Conservation (phyloP, 495 filamentous ascomycete genomes). For the Penicillium paradoxum region DNA sequence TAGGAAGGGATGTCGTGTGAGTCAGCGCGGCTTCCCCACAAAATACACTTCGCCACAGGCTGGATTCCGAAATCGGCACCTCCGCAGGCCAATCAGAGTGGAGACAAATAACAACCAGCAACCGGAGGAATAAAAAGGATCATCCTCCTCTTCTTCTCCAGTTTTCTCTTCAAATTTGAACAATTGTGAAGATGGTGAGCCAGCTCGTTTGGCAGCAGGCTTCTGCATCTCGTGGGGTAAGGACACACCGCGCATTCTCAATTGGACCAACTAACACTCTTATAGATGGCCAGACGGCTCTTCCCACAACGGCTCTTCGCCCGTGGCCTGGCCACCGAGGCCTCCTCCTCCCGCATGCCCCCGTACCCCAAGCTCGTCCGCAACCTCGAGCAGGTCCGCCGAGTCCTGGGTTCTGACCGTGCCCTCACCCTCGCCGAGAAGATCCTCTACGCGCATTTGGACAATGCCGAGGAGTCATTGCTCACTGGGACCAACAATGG, state of each 20-base stretch:
- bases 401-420: conserved; percentile 36
- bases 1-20: background rate
- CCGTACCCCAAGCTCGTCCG: conserved; percentile 30
- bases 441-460: conserved; percentile 93
- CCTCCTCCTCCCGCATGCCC: conserved; percentile 30
- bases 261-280: conserved; percentile 3
- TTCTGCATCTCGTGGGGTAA: conserved; percentile 29
- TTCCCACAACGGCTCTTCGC: conserved; percentile 24
- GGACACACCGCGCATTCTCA: conserved; percentile 4
- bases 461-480: conserved; percentile 62
- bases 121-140: conserved; percentile 18
- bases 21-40: background rate
- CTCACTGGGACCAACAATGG: conserved; percentile 55
- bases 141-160: conserved; percentile 20
- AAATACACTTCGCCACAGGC: background rate
- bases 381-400: conserved; percentile 29
- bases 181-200: conserved; percentile 27
- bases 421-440: conserved; percentile 90
- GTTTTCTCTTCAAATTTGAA: conserved; percentile 16
- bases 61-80: conserved; percentile 24
- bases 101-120: conserved; percentile 19
- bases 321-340: conserved; percentile 30
- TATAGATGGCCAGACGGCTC: conserved; percentile 25
- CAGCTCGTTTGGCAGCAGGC: conserved; percentile 33
- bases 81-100: conserved; percentile 17